Conservation (phyloP, 495 filamentous ascomycete genomes). For the Staphylotrichum tortipilum region DNA sequence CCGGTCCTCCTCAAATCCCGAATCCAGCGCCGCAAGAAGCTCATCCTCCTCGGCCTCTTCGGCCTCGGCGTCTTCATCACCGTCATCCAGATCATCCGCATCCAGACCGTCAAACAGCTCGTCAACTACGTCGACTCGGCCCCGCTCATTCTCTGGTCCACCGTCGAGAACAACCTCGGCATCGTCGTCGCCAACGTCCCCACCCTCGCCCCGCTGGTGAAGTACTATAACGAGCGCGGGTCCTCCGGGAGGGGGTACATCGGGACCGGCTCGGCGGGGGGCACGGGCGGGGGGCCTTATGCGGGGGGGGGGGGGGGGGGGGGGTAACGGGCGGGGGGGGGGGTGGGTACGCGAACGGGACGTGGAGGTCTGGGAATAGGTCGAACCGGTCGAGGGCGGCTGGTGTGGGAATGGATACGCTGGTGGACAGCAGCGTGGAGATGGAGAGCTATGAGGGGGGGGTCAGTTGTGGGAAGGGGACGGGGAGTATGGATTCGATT, state of each 20-base stretch:
- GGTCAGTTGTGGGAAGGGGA: neutral
- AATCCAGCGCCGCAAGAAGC: slow-evolving; percentile 31
- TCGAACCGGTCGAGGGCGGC: slow-evolving; percentile 4
- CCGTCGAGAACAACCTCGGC: slow-evolving; percentile 43
- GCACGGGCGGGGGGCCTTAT: neutral
- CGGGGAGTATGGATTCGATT: slow-evolving; percentile 17
- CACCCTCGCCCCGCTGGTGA: slow-evolving; percentile 43
- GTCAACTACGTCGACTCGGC: slow-evolving; percentile 38
- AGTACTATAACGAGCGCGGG: slow-evolving; percentile 26
- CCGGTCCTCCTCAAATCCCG: slow-evolving; percentile 40
- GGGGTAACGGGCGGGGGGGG: neutral
- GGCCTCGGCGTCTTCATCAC: slow-evolving; percentile 47
- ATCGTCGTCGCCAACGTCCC: slow-evolving; percentile 43
- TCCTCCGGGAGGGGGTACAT: slow-evolving; percentile 1
- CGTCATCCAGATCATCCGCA: slow-evolving; percentile 46
- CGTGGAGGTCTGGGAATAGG: slow-evolving; percentile 17
- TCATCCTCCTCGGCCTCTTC: slow-evolving; percentile 40
- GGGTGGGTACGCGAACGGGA: slow-evolving; percentile 14
- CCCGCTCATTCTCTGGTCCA: slow-evolving; percentile 43
- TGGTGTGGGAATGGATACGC: too few relatives aligned
- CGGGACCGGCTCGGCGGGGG: slow-evolving; percentile 32
- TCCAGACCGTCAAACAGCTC: slow-evolving; percentile 40
- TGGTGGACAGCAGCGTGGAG: slow-evolving; percentile 13
- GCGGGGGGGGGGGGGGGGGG: slow-evolving; percentile 6
- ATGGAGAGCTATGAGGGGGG: slow-evolving; percentile 11